Base-by-base conservation (phyloP, 371 early-diverging fungal species). In the Hamiltosporidium magnivora region DNA sequence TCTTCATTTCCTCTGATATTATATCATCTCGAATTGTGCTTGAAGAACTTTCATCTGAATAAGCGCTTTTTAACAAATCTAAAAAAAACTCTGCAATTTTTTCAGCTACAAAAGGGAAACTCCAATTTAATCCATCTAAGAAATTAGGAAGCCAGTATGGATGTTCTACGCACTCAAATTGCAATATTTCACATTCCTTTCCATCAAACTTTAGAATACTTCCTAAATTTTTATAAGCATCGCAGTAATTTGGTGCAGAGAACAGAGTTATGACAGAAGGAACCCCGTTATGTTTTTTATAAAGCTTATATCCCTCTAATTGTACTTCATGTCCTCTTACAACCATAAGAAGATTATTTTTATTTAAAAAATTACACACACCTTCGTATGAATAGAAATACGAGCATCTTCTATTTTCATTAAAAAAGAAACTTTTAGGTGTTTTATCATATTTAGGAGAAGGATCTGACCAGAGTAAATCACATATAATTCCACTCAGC, bases 271-370 rank as follows among this genome's bases (percentile, higher is more conserved):
- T 91, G 3, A 94, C 90, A 0, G 91, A 85, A 3, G 91, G 93
- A 9, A 3, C 38, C 38, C 9, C 43, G 41, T 2, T 44, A 55
- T 67, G 1, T 58, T 37, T 43, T 55, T 49, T 41, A 66, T 61
- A 54, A 9, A 43, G 39, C 64, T 52, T 71, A 42, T 77, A 84
- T 12, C 96, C 96, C 41, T 89, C 87, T 82, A 92, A 92, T 82
- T 94, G 93, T 14, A 94, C 96, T 78, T 95, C 96, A 78, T 95
- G 96, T 4, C 92, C 96, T 66, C 96, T 86, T 67, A 95, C 91
- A 65, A 95, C 86, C 1, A 90, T 89, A 55, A 90, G 77, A 39
- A 95, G 81, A 66, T 89, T 87, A 80, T 95, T 95, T 77, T 85
- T 84, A 76, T 91, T 90, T 68, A 95, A 83, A 75, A 95, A 95